phyloP scores from a whole-genome alignment of 2,329 filamentous ascomycete species.

The Ophiocordyceps camponoti-floridani region DNA sequence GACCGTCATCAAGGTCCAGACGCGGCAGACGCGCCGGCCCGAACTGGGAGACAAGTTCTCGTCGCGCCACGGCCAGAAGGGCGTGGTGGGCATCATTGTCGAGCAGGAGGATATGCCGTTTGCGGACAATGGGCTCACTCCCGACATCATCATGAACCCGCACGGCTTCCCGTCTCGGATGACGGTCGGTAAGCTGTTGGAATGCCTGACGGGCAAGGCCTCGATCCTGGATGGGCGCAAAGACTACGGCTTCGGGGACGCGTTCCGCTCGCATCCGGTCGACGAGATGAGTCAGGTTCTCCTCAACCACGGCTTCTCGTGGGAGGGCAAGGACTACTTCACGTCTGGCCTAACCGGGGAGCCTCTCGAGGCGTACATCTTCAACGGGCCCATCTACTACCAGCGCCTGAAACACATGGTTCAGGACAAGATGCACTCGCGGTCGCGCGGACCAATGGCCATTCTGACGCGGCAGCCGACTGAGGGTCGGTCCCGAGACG shows the following conservation, averaged over 20 bases:
- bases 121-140: slow-evolving; percentile 74
- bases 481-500: slow-evolving; percentile 82
- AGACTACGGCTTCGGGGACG: slow-evolving; percentile 67
- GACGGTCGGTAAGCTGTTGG: slow-evolving; percentile 96
- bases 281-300: slow-evolving; percentile 79
- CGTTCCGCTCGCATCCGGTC: slow-evolving; percentile 68
- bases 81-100: slow-evolving; percentile 90
- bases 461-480: slow-evolving; percentile 92
- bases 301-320: slow-evolving; percentile 79
- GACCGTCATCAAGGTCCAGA: slow-evolving; percentile 82
- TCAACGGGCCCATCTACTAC: slow-evolving; percentile 98
- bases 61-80: slow-evolving; percentile 94
- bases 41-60: slow-evolving; percentile 98
- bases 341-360: slow-evolving; percentile 93
- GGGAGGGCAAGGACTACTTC: slow-evolving; percentile 93
- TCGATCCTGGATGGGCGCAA: slow-evolving; percentile 70
- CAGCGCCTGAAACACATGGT: slow-evolving; percentile 99
- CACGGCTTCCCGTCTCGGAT: slow-evolving; percentile 99
- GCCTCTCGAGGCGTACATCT: slow-evolving; percentile 85
- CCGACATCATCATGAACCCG: slow-evolving; percentile 99
- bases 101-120: slow-evolving; percentile 97
- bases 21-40: slow-evolving; percentile 83
- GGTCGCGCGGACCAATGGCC: slow-evolving; percentile 73
- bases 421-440: slow-evolving; percentile 98
- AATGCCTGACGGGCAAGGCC: slow-evolving; percentile 87